Conservation (phyloP, 2,329 filamentous ascomycete genomes). For the Pestalotiopsis sp. region DNA sequence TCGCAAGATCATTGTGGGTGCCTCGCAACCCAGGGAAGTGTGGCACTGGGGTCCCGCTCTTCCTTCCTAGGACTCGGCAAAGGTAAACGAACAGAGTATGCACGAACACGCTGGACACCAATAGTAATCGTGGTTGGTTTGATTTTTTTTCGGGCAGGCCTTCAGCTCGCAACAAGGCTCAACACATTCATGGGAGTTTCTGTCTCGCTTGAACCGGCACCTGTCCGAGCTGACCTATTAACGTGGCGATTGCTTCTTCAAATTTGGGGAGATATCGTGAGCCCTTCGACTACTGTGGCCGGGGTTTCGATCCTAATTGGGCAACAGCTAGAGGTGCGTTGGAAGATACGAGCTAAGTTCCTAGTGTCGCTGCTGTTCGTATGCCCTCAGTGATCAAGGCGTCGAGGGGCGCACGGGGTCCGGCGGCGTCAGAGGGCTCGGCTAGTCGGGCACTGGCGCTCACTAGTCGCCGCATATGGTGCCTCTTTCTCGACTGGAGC, state of each 20-base stretch:
- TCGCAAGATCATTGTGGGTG: background rate
- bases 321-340: slow-evolving; percentile 5
- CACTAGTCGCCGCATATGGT: slow-evolving; percentile 1
- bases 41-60: background rate
- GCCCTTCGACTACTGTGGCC: background rate
- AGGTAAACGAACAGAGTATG: background rate
- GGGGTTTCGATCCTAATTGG: background rate
- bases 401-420: background rate
- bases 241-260: background rate
- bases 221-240: background rate
- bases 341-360: background rate
- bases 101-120: background rate
- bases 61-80: background rate
- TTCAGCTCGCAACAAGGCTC: background rate
- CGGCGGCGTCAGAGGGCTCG: slow-evolving; percentile 1
- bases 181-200: background rate
- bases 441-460: background rate
- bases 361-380: slow-evolving; percentile 1
- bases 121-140: background rate
- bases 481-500: background rate
- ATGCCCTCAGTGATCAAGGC: background rate
- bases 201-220: background rate
- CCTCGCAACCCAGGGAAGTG: background rate
- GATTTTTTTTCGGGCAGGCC: background rate
- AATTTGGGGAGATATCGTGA: background rate